Percentiles rank a stretch among this genome's conserved stretches.
These are phyloP conservation scores for Hibiscus tridactylites DNA, from an alignment of 345 rosid genomes.

Conservation along the genomic window DNA sequence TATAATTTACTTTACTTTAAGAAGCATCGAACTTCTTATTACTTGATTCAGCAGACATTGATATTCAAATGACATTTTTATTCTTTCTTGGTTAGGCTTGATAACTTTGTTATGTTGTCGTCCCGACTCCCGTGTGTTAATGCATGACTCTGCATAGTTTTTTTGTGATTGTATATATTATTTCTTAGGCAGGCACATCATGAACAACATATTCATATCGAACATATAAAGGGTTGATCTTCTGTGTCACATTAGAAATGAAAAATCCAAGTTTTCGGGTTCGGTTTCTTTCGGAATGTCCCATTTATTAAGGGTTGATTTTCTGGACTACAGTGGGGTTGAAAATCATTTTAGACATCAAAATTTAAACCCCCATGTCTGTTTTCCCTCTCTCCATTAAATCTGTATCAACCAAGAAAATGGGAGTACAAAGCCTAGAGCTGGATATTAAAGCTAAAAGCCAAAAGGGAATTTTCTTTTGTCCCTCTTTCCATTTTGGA, in stretches of 20 bases:
- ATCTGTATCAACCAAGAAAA: neutral
- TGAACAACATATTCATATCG: neutral
- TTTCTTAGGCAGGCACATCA: neutral
- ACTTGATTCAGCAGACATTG: too few relatives aligned
- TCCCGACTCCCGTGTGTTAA: too few relatives aligned
- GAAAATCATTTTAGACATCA: neutral
- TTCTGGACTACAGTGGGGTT: neutral
- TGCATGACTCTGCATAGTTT: neutral
- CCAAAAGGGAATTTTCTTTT: neutral
- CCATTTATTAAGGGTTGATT: too few relatives aligned
- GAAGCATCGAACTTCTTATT: too few relatives aligned
- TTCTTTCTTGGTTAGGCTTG: too few relatives aligned
- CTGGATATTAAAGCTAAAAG: neutral
- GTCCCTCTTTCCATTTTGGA: neutral
- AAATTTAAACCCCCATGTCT: neutral
- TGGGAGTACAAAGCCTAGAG: neutral
- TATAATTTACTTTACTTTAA: too few relatives aligned
- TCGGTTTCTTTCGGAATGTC: too few relatives aligned
- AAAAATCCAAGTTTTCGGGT: too few relatives aligned
- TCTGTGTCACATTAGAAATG: too few relatives aligned
- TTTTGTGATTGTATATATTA: neutral
- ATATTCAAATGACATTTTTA: too few relatives aligned
- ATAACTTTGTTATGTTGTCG: too few relatives aligned
- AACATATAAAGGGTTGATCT: too few relatives aligned
- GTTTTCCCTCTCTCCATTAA: neutral